Conservation (phyloP, 768 basidiomycete genomes). For the Neoboletus brunneissimus region DNA sequence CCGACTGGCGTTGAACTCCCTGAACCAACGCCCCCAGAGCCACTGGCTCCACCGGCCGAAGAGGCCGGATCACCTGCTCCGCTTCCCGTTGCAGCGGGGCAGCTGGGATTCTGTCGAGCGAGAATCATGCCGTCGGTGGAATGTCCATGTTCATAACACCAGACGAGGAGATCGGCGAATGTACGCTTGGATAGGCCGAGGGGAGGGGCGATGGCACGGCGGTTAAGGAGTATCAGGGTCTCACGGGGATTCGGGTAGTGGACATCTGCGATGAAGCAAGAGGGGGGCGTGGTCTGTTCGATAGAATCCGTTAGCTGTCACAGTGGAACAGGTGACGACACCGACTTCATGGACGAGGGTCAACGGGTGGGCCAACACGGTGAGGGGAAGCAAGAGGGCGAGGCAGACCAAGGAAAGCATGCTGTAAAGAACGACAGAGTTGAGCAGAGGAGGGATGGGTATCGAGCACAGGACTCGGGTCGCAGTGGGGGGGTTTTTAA, state of each 20-base stretch:
- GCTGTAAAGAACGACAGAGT: constrained; percentile 9
- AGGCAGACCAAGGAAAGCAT: constrained; percentile 24
- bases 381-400: constrained; percentile 21
- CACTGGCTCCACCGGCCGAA: neutral
- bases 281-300: constrained; percentile 8
- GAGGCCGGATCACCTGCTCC: neutral
- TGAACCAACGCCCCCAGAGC: neutral
- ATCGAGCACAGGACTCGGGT: neutral
- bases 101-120: constrained; percentile 24
- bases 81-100: constrained; percentile 1
- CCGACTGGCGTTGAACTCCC: neutral
- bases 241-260: constrained; percentile 22
- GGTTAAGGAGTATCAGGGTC: constrained; percentile 24
- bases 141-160: constrained; percentile 24
- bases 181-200: constrained; percentile 20
- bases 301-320: neutral
- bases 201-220: constrained; percentile 19
- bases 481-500: neutral
- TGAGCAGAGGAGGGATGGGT: neutral
- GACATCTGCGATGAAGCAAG: constrained; percentile 30
- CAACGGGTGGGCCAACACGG: constrained; percentile 20
- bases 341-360: constrained; percentile 9
- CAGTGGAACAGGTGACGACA: neutral
- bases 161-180: constrained; percentile 28
- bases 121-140: constrained; percentile 14